Evolutionary conservation across 2,329 filamentous ascomycete genomes (phyloP).

Genomic region (Massarina eburnea): DNA sequence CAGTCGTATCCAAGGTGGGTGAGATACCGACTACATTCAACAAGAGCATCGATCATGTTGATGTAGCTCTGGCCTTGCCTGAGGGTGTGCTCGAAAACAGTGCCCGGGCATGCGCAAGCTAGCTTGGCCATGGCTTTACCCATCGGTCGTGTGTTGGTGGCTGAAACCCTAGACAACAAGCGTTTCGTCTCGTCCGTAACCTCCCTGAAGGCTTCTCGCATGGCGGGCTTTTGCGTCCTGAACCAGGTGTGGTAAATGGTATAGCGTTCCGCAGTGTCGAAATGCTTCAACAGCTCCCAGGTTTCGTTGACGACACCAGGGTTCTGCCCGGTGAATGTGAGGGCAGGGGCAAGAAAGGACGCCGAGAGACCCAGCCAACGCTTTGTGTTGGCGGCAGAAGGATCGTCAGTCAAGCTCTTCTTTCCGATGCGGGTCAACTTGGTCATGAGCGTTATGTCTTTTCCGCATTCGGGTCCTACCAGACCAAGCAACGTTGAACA

Average conservation of each 20-base stretch:
- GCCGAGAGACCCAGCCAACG: slow-evolving; percentile 87
- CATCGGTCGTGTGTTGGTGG: slow-evolving; percentile 83
- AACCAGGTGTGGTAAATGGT: slow-evolving; percentile 94
- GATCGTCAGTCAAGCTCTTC: slow-evolving; percentile 70
- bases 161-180: slow-evolving; percentile 84
- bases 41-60: slow-evolving; percentile 91
- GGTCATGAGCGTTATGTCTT: slow-evolving; percentile 73
- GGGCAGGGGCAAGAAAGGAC: slow-evolving; percentile 79
- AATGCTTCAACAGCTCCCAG: slow-evolving; percentile 79
- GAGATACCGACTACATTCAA: slow-evolving; percentile 93
- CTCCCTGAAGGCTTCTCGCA: slow-evolving; percentile 75
- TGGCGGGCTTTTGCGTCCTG: slow-evolving; percentile 50
- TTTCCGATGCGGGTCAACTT: slow-evolving; percentile 86
- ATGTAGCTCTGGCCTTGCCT: slow-evolving; percentile 91
- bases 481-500: slow-evolving; percentile 83
- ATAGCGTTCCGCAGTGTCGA: slow-evolving; percentile 75
- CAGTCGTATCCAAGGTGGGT: slow-evolving; percentile 92
- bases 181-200: slow-evolving; percentile 79
- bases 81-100: slow-evolving; percentile 87
- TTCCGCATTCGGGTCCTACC: slow-evolving; percentile 86
- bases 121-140: slow-evolving; percentile 87
- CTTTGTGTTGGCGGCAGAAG: slow-evolving; percentile 67
- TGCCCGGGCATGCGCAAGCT: slow-evolving; percentile 85
- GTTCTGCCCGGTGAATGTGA: slow-evolving; percentile 85
- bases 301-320: slow-evolving; percentile 82